A percentile compares a stretch with the other conserved stretches of the same genome.
Conservation (phyloP, 2,329 filamentous ascomycete genomes). For the Ophiocordyceps camponoti-floridani region DNA sequence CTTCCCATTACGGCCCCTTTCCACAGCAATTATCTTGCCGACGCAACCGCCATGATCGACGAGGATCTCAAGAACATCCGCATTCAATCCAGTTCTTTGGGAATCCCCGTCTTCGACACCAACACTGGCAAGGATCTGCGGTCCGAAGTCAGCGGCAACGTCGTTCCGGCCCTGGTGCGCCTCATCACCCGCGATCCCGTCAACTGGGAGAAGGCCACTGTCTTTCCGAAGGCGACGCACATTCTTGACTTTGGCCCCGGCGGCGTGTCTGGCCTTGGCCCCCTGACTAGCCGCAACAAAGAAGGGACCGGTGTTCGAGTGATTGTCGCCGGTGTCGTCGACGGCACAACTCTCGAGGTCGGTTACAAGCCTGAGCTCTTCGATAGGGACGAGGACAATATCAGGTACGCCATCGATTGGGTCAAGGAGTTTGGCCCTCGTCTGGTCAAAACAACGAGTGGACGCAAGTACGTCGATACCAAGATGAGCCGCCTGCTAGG, state of each 20-base stretch:
- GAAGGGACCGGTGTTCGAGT: slow-evolving; percentile 95
- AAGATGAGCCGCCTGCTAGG: slow-evolving; percentile 85
- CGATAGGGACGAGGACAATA: slow-evolving; percentile 83
- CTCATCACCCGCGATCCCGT: slow-evolving; percentile 92
- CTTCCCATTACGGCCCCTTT: slow-evolving; percentile 95
- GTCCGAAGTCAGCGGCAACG: slow-evolving; percentile 49
- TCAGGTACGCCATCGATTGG: slow-evolving; percentile 94
- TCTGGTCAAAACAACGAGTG: slow-evolving; percentile 73
- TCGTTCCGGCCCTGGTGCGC: slow-evolving; percentile 72
- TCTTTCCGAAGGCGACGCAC: slow-evolving; percentile 81
- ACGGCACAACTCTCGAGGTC: slow-evolving; percentile 75
- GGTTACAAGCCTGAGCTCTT: slow-evolving; percentile 98
- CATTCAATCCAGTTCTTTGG: slow-evolving; percentile 56
- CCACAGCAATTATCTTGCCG: slow-evolving; percentile 83
- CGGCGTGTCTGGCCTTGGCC: slow-evolving; percentile 88
- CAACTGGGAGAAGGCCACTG: slow-evolving; percentile 89
- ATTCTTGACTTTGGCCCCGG: slow-evolving; percentile 94
- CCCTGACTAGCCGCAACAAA: slow-evolving; percentile 96
- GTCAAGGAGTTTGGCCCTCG: slow-evolving; percentile 93
- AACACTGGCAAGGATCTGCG: slow-evolving; percentile 76
- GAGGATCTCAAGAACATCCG: slow-evolving; percentile 71
- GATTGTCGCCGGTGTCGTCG: slow-evolving; percentile 84
- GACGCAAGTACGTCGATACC: slow-evolving; percentile 85
- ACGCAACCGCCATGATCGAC: slow-evolving; percentile 67
- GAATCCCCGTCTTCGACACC: slow-evolving; percentile 79